Evolutionary conservation across 345 rosid genomes (phyloP), one percentile per base, ranked within the genome.

Genomic region (Lepidium sativum): DNA sequence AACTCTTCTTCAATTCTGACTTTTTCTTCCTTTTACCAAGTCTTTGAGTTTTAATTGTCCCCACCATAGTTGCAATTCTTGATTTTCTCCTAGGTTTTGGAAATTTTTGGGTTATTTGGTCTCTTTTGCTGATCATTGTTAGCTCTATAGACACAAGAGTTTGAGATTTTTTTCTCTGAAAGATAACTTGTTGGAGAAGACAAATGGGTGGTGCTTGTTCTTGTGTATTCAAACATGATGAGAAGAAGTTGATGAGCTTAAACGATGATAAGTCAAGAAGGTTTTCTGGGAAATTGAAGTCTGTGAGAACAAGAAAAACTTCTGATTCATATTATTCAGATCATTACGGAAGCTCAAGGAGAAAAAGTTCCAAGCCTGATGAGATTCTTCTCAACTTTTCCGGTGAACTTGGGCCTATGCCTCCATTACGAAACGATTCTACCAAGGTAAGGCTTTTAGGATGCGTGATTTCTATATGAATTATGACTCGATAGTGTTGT

Each of bases 151-250:
- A 48, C 53, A 11, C 4, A 45, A 37, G 39, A 17, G 12, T 6
- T 16, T 27, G 31, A 27, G 57, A 6, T 33, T 31, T 31, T 8
- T 29, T 35, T 49, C 8, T 17, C 13, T n/a, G 45, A n/a, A 67
- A 11, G 52, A 40, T 50, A 18, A n/a, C 25, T 32, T 59, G 53
- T 29, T 37, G 49, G n/a, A 54, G 66, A 67, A 68, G 60, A 77
- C 51, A 20, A 67, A 89, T 89, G 97, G 97, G 95, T 67, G 80
- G 68, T 25, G 86, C 74, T 71, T 89, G 86, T 56, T 68, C 95
- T 9, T 63, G 74, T 47, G 85, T 80, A 16, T 56, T 48, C 17
- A 67, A 39, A 37, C 63, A 52, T 23, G 62, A 39, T 34, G 62
- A 42, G 25, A 53, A 27, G 45, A 70, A n/a, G 32, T 68, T 43